Percentiles rank a stretch among this genome's conserved stretches.
Conservation (phyloP, 441 rosid genomes). For the Bruguiera hainesii region DNA sequence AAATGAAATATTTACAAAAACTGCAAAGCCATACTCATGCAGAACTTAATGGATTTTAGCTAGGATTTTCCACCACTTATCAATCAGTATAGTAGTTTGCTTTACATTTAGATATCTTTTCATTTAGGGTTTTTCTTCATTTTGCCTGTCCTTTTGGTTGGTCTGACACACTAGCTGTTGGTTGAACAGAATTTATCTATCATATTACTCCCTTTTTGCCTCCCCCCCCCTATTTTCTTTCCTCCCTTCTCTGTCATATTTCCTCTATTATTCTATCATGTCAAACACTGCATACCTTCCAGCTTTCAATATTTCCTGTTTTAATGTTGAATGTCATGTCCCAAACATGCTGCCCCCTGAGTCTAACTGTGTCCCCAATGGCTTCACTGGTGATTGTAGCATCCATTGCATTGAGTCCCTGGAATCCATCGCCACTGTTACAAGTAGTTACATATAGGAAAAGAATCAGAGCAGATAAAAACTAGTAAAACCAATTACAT, state of each 20-base stretch:
- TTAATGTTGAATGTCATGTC: slow-evolving; percentile 58
- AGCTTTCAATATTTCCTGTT: slow-evolving; percentile 67
- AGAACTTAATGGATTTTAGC: too few species aligned
- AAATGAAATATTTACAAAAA: slow-evolving; percentile 4
- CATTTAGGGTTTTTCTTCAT: too few species aligned
- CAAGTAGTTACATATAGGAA: not conserved
- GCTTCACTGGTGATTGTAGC: slow-evolving; percentile 42
- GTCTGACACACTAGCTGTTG: too few species aligned
- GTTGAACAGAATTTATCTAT: too few species aligned
- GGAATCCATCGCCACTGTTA: slow-evolving; percentile 18
- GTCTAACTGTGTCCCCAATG: slow-evolving; percentile 47
- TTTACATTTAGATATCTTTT: too few species aligned
- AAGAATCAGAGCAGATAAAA: not conserved
- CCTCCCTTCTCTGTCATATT: too few species aligned
- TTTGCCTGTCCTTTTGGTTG: too few species aligned
- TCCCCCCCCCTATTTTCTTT: too few species aligned
- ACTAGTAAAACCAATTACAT: slow-evolving; percentile 42
- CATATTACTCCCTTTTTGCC: too few species aligned
- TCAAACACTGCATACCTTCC: slow-evolving; percentile 55
- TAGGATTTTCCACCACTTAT: too few species aligned
- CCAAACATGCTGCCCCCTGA: slow-evolving; percentile 59
- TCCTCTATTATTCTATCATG: too few species aligned
- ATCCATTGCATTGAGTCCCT: slow-evolving; percentile 56
- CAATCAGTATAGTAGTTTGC: too few species aligned
- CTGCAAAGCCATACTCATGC: not conserved